These are phyloP conservation scores for Nothophoma quercina DNA, from an alignment of 2,329 filamentous ascomycete genomes.

Conservation along the genomic window DNA sequence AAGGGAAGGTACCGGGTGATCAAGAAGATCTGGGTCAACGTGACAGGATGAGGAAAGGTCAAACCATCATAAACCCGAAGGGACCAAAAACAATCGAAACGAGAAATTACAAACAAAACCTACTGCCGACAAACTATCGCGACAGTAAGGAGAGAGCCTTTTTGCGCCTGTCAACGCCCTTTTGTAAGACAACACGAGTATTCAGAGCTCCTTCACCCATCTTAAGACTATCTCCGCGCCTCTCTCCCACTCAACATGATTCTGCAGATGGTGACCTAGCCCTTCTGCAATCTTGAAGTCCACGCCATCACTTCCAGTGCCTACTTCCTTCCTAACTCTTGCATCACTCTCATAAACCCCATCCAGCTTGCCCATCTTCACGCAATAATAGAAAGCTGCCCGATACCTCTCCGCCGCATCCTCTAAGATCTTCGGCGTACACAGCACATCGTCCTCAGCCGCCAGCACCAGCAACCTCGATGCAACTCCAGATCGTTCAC, in stretches of 20 bases:
- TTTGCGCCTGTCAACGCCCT: neutral
- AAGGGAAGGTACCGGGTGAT: too few species aligned
- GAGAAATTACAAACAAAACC: neutral
- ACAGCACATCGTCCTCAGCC: conserved; percentile 35
- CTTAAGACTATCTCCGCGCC: conserved; percentile 56
- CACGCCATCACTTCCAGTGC: conserved; percentile 44
- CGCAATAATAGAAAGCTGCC: conserved; percentile 41
- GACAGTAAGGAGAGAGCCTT: neutral
- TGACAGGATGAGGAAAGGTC: neutral
- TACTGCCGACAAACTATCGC: neutral
- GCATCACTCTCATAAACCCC: conserved; percentile 18
- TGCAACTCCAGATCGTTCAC: conserved; percentile 1
- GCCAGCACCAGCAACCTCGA: conserved; percentile 35
- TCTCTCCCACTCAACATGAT: conserved; percentile 59
- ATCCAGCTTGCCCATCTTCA: conserved; percentile 42
- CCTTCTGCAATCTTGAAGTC: conserved; percentile 53
- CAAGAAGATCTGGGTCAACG: neutral
- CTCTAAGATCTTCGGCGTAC: conserved; percentile 37
- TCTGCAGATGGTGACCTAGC: conserved; percentile 63
- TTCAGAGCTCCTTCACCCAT: conserved; percentile 47
- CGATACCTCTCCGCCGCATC: conserved; percentile 53
- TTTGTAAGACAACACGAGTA: neutral
- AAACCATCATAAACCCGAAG: neutral
- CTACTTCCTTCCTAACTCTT: neutral
- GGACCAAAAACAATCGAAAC: neutral